Evolutionary conservation across 2,329 filamentous ascomycete species (phyloP).

Genomic region (Alternaria atra): DNA sequence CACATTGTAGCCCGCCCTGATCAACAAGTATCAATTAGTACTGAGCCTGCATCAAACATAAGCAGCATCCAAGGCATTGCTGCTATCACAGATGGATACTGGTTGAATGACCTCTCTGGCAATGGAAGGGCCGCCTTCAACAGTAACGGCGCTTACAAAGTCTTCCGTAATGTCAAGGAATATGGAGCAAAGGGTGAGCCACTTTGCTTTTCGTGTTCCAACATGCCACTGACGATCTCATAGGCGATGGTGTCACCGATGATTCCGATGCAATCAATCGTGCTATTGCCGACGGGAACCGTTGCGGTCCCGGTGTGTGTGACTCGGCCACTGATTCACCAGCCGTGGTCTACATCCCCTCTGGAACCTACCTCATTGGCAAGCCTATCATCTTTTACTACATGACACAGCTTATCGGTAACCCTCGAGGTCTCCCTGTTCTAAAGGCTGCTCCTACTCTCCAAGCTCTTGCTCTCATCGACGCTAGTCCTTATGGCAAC

Average conservation of each 20-base stretch:
- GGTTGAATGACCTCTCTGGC: slow-evolving; percentile 55
- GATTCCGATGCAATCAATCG: slow-evolving; percentile 65
- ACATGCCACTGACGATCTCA: slow-evolving; percentile 18
- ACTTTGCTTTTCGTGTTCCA: neutral
- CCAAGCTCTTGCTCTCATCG: slow-evolving; percentile 65
- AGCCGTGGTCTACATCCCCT: slow-evolving; percentile 66
- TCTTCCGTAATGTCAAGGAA: slow-evolving; percentile 57
- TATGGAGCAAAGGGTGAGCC: slow-evolving; percentile 54
- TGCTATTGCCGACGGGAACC: slow-evolving; percentile 55
- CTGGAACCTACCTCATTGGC: slow-evolving; percentile 63
- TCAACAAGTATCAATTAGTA: slow-evolving; percentile 1
- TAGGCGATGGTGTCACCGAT: slow-evolving; percentile 51
- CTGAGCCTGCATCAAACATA: slow-evolving; percentile 2
- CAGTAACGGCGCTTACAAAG: slow-evolving; percentile 48
- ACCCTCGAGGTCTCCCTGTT: slow-evolving; percentile 64
- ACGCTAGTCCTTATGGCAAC: slow-evolving; percentile 62
- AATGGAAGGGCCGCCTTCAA: slow-evolving; percentile 55
- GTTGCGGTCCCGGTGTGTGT: slow-evolving; percentile 56
- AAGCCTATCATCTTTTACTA: slow-evolving; percentile 69
- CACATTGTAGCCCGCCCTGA: slow-evolving; percentile 17
- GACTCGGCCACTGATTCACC: slow-evolving; percentile 61
- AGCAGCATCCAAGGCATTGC: slow-evolving; percentile 14
- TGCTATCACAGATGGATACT: slow-evolving; percentile 44
- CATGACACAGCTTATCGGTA: slow-evolving; percentile 69
- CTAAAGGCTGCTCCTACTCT: slow-evolving; percentile 65